Percentiles rank a stretch among this genome's conserved stretches.
Evolutionary conservation across 2,329 filamentous ascomycete genomes (phyloP).

Genomic region (Cladosporium phlei): DNA sequence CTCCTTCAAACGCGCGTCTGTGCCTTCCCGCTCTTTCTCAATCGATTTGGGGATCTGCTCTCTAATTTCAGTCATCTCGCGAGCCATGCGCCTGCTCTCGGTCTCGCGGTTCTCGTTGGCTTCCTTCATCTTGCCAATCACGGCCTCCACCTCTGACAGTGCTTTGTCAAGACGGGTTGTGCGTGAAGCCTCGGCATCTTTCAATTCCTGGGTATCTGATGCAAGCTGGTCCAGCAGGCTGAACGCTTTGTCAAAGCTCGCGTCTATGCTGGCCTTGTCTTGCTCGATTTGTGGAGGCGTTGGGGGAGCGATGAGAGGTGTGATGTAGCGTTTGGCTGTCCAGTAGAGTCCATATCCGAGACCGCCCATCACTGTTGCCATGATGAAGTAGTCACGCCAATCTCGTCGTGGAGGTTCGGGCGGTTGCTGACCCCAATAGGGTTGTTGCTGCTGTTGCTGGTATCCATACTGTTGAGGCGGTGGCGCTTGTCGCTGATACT

Average conservation of each 20-base stretch:
- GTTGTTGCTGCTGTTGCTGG: constrained; percentile 38
- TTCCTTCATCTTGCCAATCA: constrained; percentile 75
- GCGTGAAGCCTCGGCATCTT: constrained; percentile 76
- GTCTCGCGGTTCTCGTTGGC: constrained; percentile 78
- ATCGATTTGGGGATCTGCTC: constrained; percentile 84
- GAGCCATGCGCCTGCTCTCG: constrained; percentile 77
- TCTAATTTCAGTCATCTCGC: constrained; percentile 78
- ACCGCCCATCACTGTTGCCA: constrained; percentile 90
- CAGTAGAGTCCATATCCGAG: constrained; percentile 85
- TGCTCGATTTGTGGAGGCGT: constrained; percentile 90
- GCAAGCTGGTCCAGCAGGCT: constrained; percentile 84
- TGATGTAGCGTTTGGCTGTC: constrained; percentile 87
- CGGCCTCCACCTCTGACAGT: constrained; percentile 76
- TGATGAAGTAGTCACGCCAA: constrained; percentile 99
- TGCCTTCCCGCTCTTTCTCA: constrained; percentile 77
- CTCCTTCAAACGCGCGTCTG: constrained; percentile 76
- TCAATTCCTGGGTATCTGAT: constrained; percentile 83
- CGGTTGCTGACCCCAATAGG: constrained; percentile 52
- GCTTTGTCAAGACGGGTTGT: constrained; percentile 79
- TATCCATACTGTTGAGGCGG: constrained; percentile 34
- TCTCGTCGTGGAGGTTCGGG: constrained; percentile 70
- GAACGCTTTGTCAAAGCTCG: constrained; percentile 89
- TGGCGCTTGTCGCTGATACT: constrained; percentile 30
- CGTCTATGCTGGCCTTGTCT: constrained; percentile 89
- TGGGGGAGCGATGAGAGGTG: constrained; percentile 84